phyloP scores from a whole-genome alignment of 2,329 filamentous ascomycete species.

The Geosmithia putterillii region DNA sequence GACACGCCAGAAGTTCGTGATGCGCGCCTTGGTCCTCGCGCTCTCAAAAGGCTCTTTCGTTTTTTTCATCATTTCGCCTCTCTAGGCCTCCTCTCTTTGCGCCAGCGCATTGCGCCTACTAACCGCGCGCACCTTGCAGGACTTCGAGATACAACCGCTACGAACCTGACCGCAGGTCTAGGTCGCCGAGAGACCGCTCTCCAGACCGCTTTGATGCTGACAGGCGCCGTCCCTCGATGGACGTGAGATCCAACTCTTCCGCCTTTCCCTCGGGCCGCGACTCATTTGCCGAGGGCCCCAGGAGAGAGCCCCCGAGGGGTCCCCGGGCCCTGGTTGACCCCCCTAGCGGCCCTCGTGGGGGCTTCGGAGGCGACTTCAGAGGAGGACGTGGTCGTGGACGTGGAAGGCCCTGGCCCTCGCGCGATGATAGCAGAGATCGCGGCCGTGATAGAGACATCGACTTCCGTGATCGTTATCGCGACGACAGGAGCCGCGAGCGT shows the following conservation, averaged over 20 bases:
- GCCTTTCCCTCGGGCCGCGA: constrained; percentile 51
- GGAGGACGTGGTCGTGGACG: constrained; percentile 38
- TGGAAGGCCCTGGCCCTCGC: constrained; percentile 41
- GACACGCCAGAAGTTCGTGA: constrained; percentile 16
- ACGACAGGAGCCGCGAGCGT: constrained; percentile 47
- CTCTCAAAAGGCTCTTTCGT: neutral
- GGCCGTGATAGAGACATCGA: constrained; percentile 48
- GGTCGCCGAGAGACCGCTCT: constrained; percentile 57
- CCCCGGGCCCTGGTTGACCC: constrained; percentile 68
- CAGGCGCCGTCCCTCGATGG: constrained; percentile 53
- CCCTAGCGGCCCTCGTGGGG: constrained; percentile 55
- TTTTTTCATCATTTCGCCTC: neutral
- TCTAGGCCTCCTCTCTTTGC: neutral
- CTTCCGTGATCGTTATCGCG: constrained; percentile 46
- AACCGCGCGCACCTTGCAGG: constrained; percentile 18
- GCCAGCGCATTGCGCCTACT: neutral
- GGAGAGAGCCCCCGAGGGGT: constrained; percentile 65
- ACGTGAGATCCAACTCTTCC: constrained; percentile 41
- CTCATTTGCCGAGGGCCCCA: constrained; percentile 39
- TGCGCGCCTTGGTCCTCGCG: constrained; percentile 7
- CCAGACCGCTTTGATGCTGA: constrained; percentile 57
- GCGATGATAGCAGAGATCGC: constrained; percentile 50
- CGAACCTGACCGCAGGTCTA: constrained; percentile 50
- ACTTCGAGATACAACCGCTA: constrained; percentile 46
- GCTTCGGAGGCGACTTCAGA: constrained; percentile 53